Evolutionary conservation across 805 yeast genomes (phyloP), one percentile per base, ranked within the genome.

Genomic region (Debaryomyces castellii): DNA sequence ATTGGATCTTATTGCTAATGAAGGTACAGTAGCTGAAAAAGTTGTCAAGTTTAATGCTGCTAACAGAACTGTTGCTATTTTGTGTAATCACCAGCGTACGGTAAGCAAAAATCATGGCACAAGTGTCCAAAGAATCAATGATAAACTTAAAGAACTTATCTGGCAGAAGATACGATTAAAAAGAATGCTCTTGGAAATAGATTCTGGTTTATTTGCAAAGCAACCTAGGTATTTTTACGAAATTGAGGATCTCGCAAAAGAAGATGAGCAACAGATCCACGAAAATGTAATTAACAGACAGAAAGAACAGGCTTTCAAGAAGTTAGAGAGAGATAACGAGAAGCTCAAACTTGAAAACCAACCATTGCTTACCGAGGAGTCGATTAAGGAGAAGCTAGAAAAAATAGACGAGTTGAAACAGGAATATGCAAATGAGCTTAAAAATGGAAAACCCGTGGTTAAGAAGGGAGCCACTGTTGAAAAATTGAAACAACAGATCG

Each of bases 1-100:
- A 63, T 67, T 92, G 49, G 96, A 87, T 60, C 69, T 83, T 57
- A 89, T 92, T 53, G 77, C 85, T n/a, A 87, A 89, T 62, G 86
- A 81, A 59, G 97, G 97, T 22, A 81, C 96, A 0, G 86, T 89
- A 3, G 85, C 87, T 20, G 97, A 91, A 62, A 92, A 89, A 57
- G 83, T 91, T 42, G 83, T 91, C 46, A 83, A 80, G 50, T 91
- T 85, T 67, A 91, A 92, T 66, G 97, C 97, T 17, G 98, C 98
- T 1, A 91, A 91, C 63, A 81, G 97, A 66, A 86, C 92, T 2
- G 98, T 91, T 48, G 98, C 98, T 5, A 89, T 91, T 49, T 72
- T 91, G 57, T 91, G 98, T 86, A 91, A 91, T 75, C 98, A 91
- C 78, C 98, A 91, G 76, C 83, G 97, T 66, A 82, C 96, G 16